Base-by-base conservation (phyloP, 306 rosid genomes). In the Quercus ilex region DNA sequence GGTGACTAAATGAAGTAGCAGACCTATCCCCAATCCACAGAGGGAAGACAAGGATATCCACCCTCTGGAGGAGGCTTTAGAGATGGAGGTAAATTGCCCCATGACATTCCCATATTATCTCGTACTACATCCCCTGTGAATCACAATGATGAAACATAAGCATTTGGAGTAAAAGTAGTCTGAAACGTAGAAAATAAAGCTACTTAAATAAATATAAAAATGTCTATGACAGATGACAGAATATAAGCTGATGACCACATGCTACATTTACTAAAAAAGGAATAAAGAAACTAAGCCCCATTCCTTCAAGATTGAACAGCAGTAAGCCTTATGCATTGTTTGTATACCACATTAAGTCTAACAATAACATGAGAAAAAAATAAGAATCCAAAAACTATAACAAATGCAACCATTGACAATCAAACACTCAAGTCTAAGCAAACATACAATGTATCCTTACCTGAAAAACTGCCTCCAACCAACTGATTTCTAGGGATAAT, bases 1-100 rank as follows among this genome's bases (percentile, higher is more conserved):
- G 28, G 55, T 15, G 21, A 6, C 17, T 0, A 56, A 72, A 67
- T 18, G 55, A 64, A 6, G 11, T 8, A 31, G 60, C 62, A 69
- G 53, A 21, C 55, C 57, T 79, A 92, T 25, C 95, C 91, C 95
- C 97, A 94, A 18, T 90, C 95, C 19, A 89, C 70, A 67, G 81
- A 86, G 33, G 97, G 94, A 58, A 88, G 80, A 1, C 25, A 49
- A 1, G 89, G 88, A 82, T 88, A 87, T 70, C 90, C 95, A 80
- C 81, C 90, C 49, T 90, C 90, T 4, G 88, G 97, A n/a, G 91
- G 93, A 83, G 92, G 92, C 85, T 85, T 84, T 73, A 89, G 68
- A 38, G 94, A 92, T 3, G 94, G 96, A 19, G 97, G 99, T 63
- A 92, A 73, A 79, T 92, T 95, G 18, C 78, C 94, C 84, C 87